phyloP scores from a whole-genome alignment of 1,284 basidiomycete genomes.

The Marasmius tenuissimus region DNA sequence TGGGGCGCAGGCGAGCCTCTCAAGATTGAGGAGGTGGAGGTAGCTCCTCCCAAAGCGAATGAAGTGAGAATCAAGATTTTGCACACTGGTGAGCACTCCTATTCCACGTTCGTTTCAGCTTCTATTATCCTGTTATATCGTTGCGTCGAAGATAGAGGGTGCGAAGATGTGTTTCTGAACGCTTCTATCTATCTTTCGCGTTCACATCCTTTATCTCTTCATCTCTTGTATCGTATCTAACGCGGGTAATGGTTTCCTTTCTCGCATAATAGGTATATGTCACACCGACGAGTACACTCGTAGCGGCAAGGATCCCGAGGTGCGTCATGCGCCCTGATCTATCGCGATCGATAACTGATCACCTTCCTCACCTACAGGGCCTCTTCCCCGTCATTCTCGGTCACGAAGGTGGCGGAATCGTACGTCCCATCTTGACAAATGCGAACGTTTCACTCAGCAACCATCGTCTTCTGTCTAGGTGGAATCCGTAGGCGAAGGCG shows the following conservation, averaged over 20 bases:
- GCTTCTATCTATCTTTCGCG: too few relatives aligned
- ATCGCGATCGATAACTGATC: background rate
- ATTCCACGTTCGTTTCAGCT: conserved; percentile 8
- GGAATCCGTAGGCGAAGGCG: conserved; percentile 93
- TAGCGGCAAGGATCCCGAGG: conserved; percentile 95
- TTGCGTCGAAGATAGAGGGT: background rate
- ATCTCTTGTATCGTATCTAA: too few relatives aligned
- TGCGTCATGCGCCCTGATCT: conserved; percentile 25
- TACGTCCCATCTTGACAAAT: conserved; percentile 36
- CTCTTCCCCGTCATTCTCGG: conserved; percentile 94
- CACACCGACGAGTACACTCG: conserved; percentile 98
- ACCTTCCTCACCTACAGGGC: conserved; percentile 49
- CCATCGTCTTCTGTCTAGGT: conserved; percentile 52
- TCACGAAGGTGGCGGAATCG: conserved; percentile 86
- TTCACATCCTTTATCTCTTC: too few relatives aligned
- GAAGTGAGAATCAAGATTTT: conserved; percentile 95
- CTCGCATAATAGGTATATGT: conserved; percentile 72
- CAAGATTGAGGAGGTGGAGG: conserved; percentile 89
- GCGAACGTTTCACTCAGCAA: conserved; percentile 6
- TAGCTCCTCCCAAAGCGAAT: conserved; percentile 85
- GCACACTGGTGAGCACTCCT: conserved; percentile 67
- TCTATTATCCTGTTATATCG: conserved; percentile 11
- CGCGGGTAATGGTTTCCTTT: too few relatives aligned
- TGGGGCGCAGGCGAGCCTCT: conserved; percentile 94
- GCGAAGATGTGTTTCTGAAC: too few relatives aligned